Conservation (phyloP, 768 basidiomycete genomes). For the Pleurotus ostreatus region DNA sequence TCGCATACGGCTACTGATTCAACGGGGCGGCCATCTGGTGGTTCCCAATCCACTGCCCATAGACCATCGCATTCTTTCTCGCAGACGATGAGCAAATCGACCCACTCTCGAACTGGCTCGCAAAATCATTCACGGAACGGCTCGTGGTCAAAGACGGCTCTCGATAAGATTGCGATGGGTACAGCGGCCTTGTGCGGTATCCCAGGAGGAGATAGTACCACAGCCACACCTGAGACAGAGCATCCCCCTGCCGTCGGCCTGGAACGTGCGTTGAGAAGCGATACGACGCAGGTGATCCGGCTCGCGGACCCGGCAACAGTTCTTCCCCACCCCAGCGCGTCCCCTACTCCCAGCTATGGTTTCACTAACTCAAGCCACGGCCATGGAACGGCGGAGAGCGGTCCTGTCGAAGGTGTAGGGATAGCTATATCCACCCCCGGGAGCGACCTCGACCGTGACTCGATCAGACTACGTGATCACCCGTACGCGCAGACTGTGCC, state of each 20-base stretch:
- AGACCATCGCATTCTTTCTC: slow-evolving; percentile 33
- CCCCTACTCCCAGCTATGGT: slow-evolving; percentile 18
- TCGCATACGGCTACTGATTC: slow-evolving; percentile 10
- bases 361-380: neutral
- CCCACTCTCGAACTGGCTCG: slow-evolving; percentile 21
- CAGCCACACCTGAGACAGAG: slow-evolving; percentile 9
- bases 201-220: slow-evolving; percentile 8
- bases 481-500: slow-evolving; percentile 47
- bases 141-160: slow-evolving; percentile 39
- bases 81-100: slow-evolving; percentile 30
- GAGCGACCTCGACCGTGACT: slow-evolving; percentile 22
- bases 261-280: slow-evolving; percentile 35
- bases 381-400: neutral
- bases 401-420: slow-evolving; percentile 20
- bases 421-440: slow-evolving; percentile 33
- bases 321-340: slow-evolving; percentile 9
- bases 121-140: slow-evolving; percentile 37
- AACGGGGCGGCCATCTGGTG: neutral
- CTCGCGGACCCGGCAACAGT: slow-evolving; percentile 38
- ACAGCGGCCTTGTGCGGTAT: slow-evolving; percentile 24
- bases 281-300: slow-evolving; percentile 37
- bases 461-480: slow-evolving; percentile 35
- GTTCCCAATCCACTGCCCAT: slow-evolving; percentile 19
- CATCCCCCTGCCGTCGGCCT: slow-evolving; percentile 18
- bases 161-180: slow-evolving; percentile 33